phyloP scores from a whole-genome alignment of 2,329 filamentous ascomycete genomes.

The Neonectria ditissima region DNA sequence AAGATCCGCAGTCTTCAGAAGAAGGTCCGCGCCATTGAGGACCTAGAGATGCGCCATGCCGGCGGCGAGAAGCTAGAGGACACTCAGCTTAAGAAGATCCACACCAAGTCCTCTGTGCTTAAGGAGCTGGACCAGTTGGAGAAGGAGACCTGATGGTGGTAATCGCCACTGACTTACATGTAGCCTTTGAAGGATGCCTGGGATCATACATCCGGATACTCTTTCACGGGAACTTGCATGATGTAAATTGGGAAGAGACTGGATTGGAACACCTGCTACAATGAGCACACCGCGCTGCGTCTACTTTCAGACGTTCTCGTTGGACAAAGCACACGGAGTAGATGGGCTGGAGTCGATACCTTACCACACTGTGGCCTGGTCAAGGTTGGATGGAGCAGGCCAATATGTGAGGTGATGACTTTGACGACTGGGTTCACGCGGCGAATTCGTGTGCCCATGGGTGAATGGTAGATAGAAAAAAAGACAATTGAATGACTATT shows the following conservation, averaged over 20 bases:
- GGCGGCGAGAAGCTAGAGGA: conserved; percentile 97
- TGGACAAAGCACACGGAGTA: conserved; percentile 25
- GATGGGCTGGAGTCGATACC: conserved; percentile 19
- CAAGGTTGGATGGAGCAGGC: conserved; percentile 7
- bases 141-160: conserved; percentile 41
- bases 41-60: conserved; percentile 95
- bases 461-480: conserved; percentile 4
- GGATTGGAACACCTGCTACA: conserved; percentile 10
- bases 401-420: neutral
- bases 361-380: conserved; percentile 1
- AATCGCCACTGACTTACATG: neutral
- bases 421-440: neutral
- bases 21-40: conserved; percentile 97
- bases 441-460: neutral
- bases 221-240: neutral
- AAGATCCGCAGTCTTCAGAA: conserved; percentile 94
- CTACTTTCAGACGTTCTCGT: conserved; percentile 20
- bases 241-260: conserved; percentile 18
- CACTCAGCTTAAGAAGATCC: conserved; percentile 98
- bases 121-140: conserved; percentile 79
- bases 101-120: conserved; percentile 84
- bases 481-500: conserved; percentile 10
- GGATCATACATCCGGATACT: neutral
- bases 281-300: conserved; percentile 7
- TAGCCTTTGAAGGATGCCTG: neutral